phyloP scores from a whole-genome alignment of 169 alveolate species.

The Babesia gibsoni region DNA sequence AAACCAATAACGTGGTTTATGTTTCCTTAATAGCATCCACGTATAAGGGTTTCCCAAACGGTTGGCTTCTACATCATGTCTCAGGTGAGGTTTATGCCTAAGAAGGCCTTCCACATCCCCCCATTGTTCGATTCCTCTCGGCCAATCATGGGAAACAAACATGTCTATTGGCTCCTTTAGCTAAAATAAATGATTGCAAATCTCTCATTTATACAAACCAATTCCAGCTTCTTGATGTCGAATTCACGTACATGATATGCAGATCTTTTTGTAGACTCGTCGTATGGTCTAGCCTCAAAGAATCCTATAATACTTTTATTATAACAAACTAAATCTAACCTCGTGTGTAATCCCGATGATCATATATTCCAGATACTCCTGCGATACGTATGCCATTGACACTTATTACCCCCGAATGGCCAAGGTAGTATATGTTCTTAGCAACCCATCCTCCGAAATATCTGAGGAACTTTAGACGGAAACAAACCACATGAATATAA shows the following conservation, averaged over 20 bases:
- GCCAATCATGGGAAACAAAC: conserved; percentile 97
- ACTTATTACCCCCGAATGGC: conserved; percentile 89
- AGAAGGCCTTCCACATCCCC: conserved; percentile 80
- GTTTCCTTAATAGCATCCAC: conserved; percentile 56
- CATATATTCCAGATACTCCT: conserved; percentile 93
- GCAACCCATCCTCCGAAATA: conserved; percentile 98
- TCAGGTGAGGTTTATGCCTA: conserved; percentile 77
- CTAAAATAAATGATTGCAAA: conserved; percentile 16
- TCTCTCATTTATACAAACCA: conserved; percentile 12
- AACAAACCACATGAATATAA: background rate
- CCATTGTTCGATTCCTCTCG: conserved; percentile 80
- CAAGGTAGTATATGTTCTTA: conserved; percentile 94
- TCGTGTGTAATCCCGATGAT: conserved; percentile 77
- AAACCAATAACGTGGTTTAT: conserved; percentile 72
- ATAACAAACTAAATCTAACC: conserved; percentile 23
- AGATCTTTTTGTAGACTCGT: conserved; percentile 79
- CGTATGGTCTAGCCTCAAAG: conserved; percentile 87
- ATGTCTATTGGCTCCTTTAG: conserved; percentile 83
- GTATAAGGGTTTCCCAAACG: conserved; percentile 73
- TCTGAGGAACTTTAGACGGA: too few species aligned
- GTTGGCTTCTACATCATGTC: conserved; percentile 27
- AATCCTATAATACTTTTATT: conserved; percentile 68
- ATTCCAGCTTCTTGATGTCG: conserved; percentile 84
- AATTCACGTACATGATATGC: conserved; percentile 87
- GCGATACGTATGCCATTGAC: conserved; percentile 88